Base-by-base conservation (phyloP, 1,284 basidiomycete species). In the Leccinum variabile region DNA sequence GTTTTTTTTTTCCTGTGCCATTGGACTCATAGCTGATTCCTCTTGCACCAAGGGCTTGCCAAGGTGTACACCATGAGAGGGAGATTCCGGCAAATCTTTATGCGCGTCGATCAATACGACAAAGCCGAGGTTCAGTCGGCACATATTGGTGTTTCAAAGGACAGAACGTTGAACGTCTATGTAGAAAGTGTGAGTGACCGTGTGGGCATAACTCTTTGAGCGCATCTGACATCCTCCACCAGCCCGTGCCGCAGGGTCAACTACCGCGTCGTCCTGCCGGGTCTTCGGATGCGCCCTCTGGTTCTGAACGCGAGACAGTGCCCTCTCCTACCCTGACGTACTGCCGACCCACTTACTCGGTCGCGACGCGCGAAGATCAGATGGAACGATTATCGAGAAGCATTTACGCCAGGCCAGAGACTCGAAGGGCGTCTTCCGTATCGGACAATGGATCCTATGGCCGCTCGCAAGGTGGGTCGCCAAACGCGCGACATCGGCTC, bases 61-160 rank as follows among this genome's bases (percentile, higher is more conserved):
- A 88, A 83, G 70, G 84, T 87, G 33, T 90, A 82, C 66, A 84
- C 84, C 5, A 77, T 85, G 73, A 84, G 90, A 9, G 88, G 88
- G 37, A 84, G 82, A 71, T 91, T 85, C 71, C 81, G 85, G 55
- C 90, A 92, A 67, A 81, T 84, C 60, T 86, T 92, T 69, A 78
- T 91, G 66, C 83, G 86, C 30, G 79, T 90, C 30, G 79, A 82
- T 6, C 76, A 78, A 30, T 80, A 84, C 22, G 84, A 83, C 66
- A 70, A 70, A 37, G 77, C 82, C 61, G 77, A 82, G 33, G 80
- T 73, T 59, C 76, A 76, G 30, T 75, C 79, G 5, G 79, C 80
- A 14, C 81, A 85, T 68, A 70, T 87, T 9, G 72, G 77, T 9
- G 75, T 87, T 11, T 75, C 77, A 35, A 73, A 75, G 44, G 77